Evolutionary conservation across 306 rosid genomes (phyloP).

Genomic region (Sindora glabra): DNA sequence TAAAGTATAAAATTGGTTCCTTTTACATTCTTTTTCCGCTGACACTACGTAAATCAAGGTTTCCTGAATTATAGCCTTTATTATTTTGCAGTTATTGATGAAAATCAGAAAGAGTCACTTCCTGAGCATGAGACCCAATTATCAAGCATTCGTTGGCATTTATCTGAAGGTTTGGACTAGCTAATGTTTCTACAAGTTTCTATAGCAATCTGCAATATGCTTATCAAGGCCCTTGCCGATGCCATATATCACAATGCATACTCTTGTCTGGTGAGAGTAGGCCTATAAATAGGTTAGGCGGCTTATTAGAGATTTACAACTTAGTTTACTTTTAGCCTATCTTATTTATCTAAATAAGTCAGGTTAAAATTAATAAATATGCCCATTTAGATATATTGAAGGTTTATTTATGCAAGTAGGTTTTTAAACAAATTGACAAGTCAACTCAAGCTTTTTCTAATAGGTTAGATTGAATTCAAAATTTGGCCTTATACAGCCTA

Average conservation of each 20-base stretch:
- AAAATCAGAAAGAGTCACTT: slow-evolving; percentile 64
- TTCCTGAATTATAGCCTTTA: slow-evolving; percentile 7
- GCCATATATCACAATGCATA: neutral
- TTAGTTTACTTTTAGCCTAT: no score
- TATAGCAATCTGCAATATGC: neutral
- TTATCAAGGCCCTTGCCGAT: neutral
- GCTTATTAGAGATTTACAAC: no score
- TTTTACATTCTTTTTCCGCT: neutral
- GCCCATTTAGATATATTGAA: no score
- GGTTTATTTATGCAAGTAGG: no score
- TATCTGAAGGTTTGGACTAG: slow-evolving; percentile 62
- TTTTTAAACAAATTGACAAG: no score
- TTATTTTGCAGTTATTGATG: slow-evolving; percentile 72
- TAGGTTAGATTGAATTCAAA: no score
- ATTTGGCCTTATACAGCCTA: no score
- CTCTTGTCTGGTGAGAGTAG: neutral
- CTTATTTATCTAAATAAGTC: no score
- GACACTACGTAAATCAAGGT: slow-evolving; percentile 10
- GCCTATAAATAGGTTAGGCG: no score
- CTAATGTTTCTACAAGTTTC: neutral
- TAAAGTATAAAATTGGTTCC: neutral
- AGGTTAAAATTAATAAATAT: no score
- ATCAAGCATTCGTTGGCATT: slow-evolving; percentile 85
- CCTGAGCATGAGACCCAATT: slow-evolving; percentile 84
- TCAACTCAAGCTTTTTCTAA: no score